These are phyloP conservation scores for Pneumocystis carinii DNA, from an alignment of 1,139 yeast genomes.

Conservation along the genomic window DNA sequence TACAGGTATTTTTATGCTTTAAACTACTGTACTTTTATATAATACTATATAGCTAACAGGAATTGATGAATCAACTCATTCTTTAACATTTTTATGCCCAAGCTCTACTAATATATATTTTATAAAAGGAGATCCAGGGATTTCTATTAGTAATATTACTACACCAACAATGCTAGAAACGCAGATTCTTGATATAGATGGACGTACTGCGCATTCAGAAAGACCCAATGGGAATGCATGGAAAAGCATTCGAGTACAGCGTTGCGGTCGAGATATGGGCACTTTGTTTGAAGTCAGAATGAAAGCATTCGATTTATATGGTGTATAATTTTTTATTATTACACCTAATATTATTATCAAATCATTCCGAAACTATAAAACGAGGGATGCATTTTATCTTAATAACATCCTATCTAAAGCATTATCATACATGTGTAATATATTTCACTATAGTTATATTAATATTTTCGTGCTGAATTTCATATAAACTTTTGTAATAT, in stretches of 20 bases:
- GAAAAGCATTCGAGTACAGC: background rate
- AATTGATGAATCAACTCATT: background rate
- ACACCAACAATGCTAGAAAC: slow-evolving; percentile 1
- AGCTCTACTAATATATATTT: background rate
- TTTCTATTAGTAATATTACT: background rate
- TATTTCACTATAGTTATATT: background rate
- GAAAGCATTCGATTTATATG: slow-evolving; percentile 1
- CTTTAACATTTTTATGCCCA: background rate
- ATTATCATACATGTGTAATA: background rate
- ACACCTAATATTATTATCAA: background rate
- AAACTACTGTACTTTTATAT: background rate
- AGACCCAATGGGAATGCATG: slow-evolving; percentile 2
- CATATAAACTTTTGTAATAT: background rate
- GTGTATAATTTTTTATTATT: background rate
- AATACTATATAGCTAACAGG: background rate
- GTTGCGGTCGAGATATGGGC: slow-evolving; percentile 1
- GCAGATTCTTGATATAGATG: background rate
- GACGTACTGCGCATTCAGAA: background rate
- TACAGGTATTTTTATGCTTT: background rate
- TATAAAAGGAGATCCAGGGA: background rate
- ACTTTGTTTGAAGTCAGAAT: slow-evolving; percentile 1
- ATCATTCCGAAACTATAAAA: background rate
- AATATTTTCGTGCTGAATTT: background rate
- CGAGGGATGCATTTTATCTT: background rate
- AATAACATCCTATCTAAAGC: background rate